phyloP scores from a whole-genome alignment of 2,329 filamentous ascomycete species.

The Metarhizium humberi region DNA sequence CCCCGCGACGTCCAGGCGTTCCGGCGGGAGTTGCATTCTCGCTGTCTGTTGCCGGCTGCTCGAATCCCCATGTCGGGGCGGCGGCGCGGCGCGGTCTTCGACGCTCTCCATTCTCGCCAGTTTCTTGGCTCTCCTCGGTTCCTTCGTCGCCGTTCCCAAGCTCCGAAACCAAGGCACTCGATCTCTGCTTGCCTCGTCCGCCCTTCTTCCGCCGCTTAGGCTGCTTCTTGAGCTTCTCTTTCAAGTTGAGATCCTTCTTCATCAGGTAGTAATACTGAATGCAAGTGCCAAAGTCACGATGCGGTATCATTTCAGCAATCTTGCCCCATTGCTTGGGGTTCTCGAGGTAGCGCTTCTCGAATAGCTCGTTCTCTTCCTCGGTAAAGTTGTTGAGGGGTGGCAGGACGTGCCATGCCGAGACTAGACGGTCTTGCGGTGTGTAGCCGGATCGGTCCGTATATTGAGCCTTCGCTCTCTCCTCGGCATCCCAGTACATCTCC shows the following conservation, averaged over 20 bases:
- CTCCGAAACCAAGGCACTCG: slow-evolving; percentile 58
- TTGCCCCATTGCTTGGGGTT: slow-evolving; percentile 76
- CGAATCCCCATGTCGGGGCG: slow-evolving; percentile 63
- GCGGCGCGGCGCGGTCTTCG: slow-evolving; percentile 53
- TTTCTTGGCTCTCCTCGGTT: slow-evolving; percentile 45
- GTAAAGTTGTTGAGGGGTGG: slow-evolving; percentile 69
- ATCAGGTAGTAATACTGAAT: slow-evolving; percentile 83
- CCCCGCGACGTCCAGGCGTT: slow-evolving; percentile 47
- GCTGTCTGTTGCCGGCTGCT: slow-evolving; percentile 48
- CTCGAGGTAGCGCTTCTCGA: slow-evolving; percentile 67
- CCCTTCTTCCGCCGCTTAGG: slow-evolving; percentile 49
- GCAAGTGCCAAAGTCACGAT: slow-evolving; percentile 66
- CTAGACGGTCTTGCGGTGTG: slow-evolving; percentile 55
- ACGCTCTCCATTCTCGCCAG: slow-evolving; percentile 50
- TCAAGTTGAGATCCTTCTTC: slow-evolving; percentile 65
- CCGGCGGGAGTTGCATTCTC: slow-evolving; percentile 48
- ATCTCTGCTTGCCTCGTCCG: slow-evolving; percentile 46
- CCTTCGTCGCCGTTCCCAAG: slow-evolving; percentile 51
- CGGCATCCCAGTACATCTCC: slow-evolving; percentile 54
- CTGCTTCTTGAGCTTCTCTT: slow-evolving; percentile 63
- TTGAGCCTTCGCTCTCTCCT: slow-evolving; percentile 47
- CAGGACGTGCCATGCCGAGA: slow-evolving; percentile 62
- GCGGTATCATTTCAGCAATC: slow-evolving; percentile 58
- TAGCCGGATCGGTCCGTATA: slow-evolving; percentile 60
- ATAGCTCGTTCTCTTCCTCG: slow-evolving; percentile 57